Conservation (phyloP, 352 stramenopile genomes). For the Plasmopara halstedii region DNA sequence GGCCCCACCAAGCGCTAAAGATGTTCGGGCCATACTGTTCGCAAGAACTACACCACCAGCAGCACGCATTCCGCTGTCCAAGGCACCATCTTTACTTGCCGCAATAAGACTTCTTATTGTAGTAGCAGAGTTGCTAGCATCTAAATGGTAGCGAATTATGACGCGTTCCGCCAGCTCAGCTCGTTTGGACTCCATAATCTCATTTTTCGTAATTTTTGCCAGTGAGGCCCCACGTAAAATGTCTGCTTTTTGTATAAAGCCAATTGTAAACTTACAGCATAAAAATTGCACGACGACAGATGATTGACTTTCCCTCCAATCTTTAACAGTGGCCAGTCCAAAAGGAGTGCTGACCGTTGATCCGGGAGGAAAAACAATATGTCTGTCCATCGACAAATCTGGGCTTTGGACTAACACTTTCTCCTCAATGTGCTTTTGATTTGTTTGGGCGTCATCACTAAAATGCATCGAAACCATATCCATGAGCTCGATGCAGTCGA, state of each 20-base stretch:
- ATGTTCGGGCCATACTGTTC: conserved; percentile 65
- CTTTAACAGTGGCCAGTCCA: conserved; percentile 46
- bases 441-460: conserved; percentile 6
- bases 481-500: conserved; percentile 69
- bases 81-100: conserved; percentile 40
- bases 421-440: conserved; percentile 13
- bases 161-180: conserved; percentile 52
- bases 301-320: conserved; percentile 27
- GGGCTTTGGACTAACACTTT: conserved; percentile 4
- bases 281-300: neutral
- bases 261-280: conserved; percentile 9
- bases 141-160: conserved; percentile 43
- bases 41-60: conserved; percentile 66
- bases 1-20: conserved; percentile 42
- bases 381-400: neutral
- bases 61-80: conserved; percentile 79
- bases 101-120: conserved; percentile 46
- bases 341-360: conserved; percentile 59
- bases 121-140: conserved; percentile 17
- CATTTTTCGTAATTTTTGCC: conserved; percentile 31
- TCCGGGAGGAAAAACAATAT: conserved; percentile 39
- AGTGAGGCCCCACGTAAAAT: conserved; percentile 47
- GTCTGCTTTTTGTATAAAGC: conserved; percentile 59
- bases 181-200: conserved; percentile 48
- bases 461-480: conserved; percentile 49